A percentile compares a stretch with the other conserved stretches of the same genome.
Conservation (phyloP, 2,329 filamentous ascomycete genomes). For the Botrytis sinoallii region DNA sequence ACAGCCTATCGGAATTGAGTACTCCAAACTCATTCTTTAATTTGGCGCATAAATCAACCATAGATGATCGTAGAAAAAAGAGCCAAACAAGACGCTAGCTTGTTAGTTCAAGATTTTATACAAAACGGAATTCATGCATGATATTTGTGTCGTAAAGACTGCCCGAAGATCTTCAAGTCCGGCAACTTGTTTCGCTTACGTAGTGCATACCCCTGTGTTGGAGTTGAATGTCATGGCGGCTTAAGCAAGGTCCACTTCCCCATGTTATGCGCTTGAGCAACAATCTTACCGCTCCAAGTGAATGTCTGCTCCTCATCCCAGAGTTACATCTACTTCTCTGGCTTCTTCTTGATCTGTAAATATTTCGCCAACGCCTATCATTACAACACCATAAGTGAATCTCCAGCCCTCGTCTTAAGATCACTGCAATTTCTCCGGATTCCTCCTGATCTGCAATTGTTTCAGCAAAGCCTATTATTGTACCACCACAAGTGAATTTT, state of each 20-base stretch:
- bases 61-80: neutral
- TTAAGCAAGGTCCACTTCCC: conserved; percentile 4
- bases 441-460: neutral
- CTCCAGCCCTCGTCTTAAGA: neutral
- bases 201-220: conserved; percentile 12
- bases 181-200: neutral
- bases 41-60: neutral
- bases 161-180: neutral
- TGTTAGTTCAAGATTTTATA: neutral
- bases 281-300: neutral
- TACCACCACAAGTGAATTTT: conserved; percentile 2
- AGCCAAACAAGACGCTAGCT: neutral
- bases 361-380: neutral
- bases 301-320: neutral
- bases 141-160: neutral
- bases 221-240: conserved; percentile 10
- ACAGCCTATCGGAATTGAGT: neutral
- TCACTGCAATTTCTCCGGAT: neutral
- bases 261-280: neutral
- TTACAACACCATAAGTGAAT: neutral
- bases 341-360: neutral
- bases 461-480: neutral
- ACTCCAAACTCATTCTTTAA: neutral
- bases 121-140: neutral
- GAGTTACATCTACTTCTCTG: neutral